A percentile compares a stretch with the other conserved stretches of the same genome.
Conservation (phyloP, 2,329 filamentous ascomycete species). For the Penicillium nordicum region DNA sequence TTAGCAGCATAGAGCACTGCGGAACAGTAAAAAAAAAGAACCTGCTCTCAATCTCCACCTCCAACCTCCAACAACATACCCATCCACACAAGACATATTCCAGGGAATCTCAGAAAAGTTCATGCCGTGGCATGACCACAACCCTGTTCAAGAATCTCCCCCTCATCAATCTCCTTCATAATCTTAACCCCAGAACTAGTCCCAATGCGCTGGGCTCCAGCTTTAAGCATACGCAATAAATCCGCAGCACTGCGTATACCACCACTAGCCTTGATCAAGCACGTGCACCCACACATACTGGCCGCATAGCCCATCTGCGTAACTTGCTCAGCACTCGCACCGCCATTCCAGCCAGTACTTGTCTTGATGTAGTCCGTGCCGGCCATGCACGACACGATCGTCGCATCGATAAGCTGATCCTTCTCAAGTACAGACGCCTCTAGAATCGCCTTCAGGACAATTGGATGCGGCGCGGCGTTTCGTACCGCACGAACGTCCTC, state of each 20-base stretch:
- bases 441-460: slow-evolving; percentile 56
- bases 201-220: slow-evolving; percentile 56
- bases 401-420: slow-evolving; percentile 53
- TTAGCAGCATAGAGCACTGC: neutral
- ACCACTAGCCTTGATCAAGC: slow-evolving; percentile 59
- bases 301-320: slow-evolving; percentile 52
- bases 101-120: neutral
- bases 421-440: slow-evolving; percentile 54
- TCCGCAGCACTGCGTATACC: slow-evolving; percentile 52
- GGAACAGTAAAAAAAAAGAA: neutral
- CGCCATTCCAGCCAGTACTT: slow-evolving; percentile 58
- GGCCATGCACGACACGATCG: slow-evolving; percentile 51
- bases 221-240: slow-evolving; percentile 53
- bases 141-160: slow-evolving; percentile 20
- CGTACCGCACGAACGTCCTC: slow-evolving; percentile 53
- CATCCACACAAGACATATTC: neutral
- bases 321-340: slow-evolving; percentile 53
- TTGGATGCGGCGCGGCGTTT: slow-evolving; percentile 42
- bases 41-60: neutral
- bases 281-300: slow-evolving; percentile 39
- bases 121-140: slow-evolving; percentile 15
- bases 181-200: slow-evolving; percentile 57
- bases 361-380: slow-evolving; percentile 60
- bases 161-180: slow-evolving; percentile 43
- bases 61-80: neutral